A percentile compares a stretch with the other conserved stretches of the same genome.
Evolutionary conservation across 129 eudicot genomes (phyloP).

Genomic region (Flaveria linearis): DNA sequence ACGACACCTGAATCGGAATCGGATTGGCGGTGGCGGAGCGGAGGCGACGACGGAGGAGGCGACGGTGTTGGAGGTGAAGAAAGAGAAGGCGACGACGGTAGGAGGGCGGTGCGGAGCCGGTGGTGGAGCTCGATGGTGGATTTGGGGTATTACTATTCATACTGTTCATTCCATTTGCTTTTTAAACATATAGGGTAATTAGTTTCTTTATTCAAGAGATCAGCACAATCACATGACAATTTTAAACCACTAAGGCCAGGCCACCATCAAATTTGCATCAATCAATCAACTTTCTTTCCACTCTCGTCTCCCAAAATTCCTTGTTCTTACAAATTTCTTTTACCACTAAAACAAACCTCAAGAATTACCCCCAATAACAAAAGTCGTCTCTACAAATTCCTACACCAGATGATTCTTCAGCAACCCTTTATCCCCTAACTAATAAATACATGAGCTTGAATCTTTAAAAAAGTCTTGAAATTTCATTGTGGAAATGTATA

Average conservation of each 20-base stretch:
- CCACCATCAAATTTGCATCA: background rate
- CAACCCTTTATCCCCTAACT: background rate
- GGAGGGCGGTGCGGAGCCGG: too few relatives aligned
- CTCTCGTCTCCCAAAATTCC: conserved; percentile 16
- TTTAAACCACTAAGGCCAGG: conserved; percentile 21
- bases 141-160: too few relatives aligned
- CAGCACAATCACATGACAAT: conserved; percentile 28
- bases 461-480: background rate
- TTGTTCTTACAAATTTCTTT: conserved; percentile 9
- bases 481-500: conserved; percentile 20
- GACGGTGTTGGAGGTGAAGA: too few relatives aligned
- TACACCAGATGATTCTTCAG: background rate
- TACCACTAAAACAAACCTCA: too few relatives aligned
- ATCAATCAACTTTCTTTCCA: conserved; percentile 17
- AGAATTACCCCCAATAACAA: too few relatives aligned
- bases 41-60: too few relatives aligned
- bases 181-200: too few relatives aligned
- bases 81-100: too few relatives aligned
- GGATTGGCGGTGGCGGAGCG: too few relatives aligned
- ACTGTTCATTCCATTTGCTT: too few relatives aligned
- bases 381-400: conserved; percentile 11
- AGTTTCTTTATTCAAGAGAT: background rate
- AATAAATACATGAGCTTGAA: background rate
- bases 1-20: too few relatives aligned
- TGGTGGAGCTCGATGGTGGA: too few relatives aligned